Conservation (phyloP, 1,139 yeast genomes). For the Lodderomyces pseudojiufengensis region DNA sequence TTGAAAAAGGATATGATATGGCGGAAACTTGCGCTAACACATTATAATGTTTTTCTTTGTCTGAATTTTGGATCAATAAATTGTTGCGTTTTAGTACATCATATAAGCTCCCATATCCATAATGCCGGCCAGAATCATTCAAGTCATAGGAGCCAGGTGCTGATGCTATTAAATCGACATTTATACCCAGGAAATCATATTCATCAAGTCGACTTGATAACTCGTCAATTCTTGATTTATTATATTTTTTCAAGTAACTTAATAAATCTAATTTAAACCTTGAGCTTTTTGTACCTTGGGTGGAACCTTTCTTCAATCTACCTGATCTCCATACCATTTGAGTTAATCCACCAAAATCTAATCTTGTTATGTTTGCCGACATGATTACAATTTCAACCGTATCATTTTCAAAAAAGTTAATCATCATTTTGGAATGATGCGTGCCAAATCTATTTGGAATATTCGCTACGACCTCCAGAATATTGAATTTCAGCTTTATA, state of each 20-base stretch:
- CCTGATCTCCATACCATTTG: constrained; percentile 69
- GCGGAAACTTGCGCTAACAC: constrained; percentile 57
- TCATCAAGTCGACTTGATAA: constrained; percentile 26
- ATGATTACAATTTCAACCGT: constrained; percentile 51
- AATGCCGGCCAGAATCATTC: constrained; percentile 16
- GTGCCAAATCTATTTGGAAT: constrained; percentile 40
- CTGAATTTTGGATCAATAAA: constrained; percentile 22
- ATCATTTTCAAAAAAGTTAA: constrained; percentile 46
- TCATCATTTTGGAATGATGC: constrained; percentile 68
- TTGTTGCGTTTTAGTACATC: constrained; percentile 35
- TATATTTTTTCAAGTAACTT: constrained; percentile 43
- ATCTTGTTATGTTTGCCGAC: constrained; percentile 54
- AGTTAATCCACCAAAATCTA: constrained; percentile 55
- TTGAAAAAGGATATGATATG: constrained; percentile 52
- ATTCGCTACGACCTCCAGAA: constrained; percentile 29
- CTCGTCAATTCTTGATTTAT: constrained; percentile 20
- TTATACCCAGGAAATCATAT: constrained; percentile 44
- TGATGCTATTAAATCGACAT: constrained; percentile 57
- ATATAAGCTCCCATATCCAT: constrained; percentile 53
- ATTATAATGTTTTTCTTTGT: constrained; percentile 18
- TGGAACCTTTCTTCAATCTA: constrained; percentile 20
- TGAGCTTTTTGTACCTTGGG: constrained; percentile 8
- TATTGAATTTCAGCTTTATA: constrained; percentile 19
- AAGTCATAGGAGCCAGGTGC: constrained; percentile 42
- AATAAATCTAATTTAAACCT: constrained; percentile 36